Percentiles rank a stretch among this genome's conserved stretches.
Conservation (phyloP, 768 basidiomycete genomes). For the Mycena floridula region DNA sequence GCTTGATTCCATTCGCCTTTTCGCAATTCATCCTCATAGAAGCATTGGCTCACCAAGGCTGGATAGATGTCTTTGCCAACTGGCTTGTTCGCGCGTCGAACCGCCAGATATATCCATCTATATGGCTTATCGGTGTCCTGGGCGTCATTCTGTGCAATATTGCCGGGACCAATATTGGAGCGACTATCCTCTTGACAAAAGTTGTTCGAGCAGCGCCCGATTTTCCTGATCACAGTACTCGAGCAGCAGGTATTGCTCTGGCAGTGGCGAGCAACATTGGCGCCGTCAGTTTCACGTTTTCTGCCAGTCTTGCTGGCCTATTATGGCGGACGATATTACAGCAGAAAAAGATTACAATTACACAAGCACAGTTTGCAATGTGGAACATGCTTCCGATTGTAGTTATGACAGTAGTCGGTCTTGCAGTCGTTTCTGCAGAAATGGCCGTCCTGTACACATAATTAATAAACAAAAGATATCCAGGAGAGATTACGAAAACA, state of each 20-base stretch:
- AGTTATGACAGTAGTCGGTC: slow-evolving; percentile 58
- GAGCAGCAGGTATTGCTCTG: slow-evolving; percentile 64
- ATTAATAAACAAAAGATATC: no score
- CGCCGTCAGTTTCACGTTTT: slow-evolving; percentile 85
- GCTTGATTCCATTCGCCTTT: slow-evolving; percentile 87
- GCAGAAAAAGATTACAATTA: slow-evolving; percentile 66
- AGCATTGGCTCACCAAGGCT: slow-evolving; percentile 73
- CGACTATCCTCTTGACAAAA: slow-evolving; percentile 84
- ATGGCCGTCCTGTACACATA: slow-evolving; percentile 48
- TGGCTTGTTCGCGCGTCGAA: slow-evolving; percentile 42
- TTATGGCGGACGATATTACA: slow-evolving; percentile 73
- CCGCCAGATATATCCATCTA: slow-evolving; percentile 26
- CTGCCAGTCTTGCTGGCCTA: slow-evolving; percentile 82
- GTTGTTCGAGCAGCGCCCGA: slow-evolving; percentile 50
- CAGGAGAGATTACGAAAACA: no score
- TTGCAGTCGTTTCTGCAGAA: slow-evolving; percentile 71
- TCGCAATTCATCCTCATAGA: slow-evolving; percentile 94
- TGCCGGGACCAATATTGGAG: slow-evolving; percentile 77
- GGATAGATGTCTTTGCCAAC: slow-evolving; percentile 76
- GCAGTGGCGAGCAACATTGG: slow-evolving; percentile 89
- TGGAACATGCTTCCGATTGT: slow-evolving; percentile 68
- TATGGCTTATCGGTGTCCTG: slow-evolving; percentile 56
- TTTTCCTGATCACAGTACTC: slow-evolving; percentile 27
- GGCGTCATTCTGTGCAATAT: slow-evolving; percentile 65
- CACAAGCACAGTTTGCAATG: slow-evolving; percentile 56